Conservation (phyloP, 768 basidiomycete genomes). For the Lactarius vividus region DNA sequence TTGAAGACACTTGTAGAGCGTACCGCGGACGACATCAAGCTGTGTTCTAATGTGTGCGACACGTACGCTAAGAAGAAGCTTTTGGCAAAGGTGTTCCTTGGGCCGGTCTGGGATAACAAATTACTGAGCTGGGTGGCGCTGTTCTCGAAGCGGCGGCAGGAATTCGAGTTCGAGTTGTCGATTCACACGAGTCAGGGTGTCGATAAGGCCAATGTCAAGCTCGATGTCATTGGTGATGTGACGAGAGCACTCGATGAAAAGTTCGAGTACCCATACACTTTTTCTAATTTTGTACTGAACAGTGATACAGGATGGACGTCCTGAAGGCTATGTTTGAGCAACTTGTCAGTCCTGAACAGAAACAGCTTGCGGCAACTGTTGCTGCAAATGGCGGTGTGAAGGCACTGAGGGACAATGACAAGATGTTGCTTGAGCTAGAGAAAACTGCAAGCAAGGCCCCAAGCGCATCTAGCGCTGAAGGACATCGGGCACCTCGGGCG, state of each 20-base stretch:
- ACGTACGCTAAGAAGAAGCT: conserved; percentile 35
- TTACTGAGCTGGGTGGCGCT: conserved; percentile 30
- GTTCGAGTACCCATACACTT: conserved; percentile 7
- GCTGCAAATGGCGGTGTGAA: conserved; percentile 29
- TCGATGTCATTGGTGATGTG: conserved; percentile 19
- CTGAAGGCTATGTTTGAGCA: conserved; percentile 25
- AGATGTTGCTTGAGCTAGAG: conserved; percentile 27
- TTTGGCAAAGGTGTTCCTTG: conserved; percentile 33
- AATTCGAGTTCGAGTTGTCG: conserved; percentile 34
- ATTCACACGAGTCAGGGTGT: conserved; percentile 31
- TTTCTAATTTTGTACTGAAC: not conserved
- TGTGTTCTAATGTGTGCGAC: conserved; percentile 37
- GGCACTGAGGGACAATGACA: conserved; percentile 27
- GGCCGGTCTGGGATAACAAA: conserved; percentile 33
- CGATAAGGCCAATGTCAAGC: conserved; percentile 16
- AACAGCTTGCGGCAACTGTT: conserved; percentile 18
- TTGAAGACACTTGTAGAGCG: conserved; percentile 34
- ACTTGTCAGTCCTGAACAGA: conserved; percentile 25
- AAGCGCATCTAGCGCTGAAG: not conserved
- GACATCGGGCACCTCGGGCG: not conserved
- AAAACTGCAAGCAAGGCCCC: conserved; percentile 20
- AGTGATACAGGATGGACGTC: conserved; percentile 21
- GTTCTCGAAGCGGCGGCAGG: conserved; percentile 31
- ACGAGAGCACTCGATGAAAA: conserved; percentile 26
- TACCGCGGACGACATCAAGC: conserved; percentile 34